Percentiles rank a stretch among this genome's conserved stretches.
Evolutionary conservation across 23 red algal species (phyloP).

Genomic region (Gracilaria domingensis): DNA sequence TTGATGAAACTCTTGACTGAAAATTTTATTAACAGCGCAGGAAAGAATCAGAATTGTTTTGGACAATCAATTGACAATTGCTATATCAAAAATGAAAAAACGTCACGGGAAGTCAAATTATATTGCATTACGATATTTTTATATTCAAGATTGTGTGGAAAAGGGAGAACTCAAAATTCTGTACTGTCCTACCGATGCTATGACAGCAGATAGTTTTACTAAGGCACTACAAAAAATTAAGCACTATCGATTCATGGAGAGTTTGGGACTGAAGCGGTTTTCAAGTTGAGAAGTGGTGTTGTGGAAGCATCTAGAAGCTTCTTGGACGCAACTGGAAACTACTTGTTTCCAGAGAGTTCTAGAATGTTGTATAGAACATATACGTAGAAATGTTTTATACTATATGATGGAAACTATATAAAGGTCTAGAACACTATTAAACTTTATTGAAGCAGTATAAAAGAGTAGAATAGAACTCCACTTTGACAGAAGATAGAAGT

Average conservation of each 20-base stretch:
- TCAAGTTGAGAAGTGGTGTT: conserved; percentile 2
- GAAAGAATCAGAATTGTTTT: neutral
- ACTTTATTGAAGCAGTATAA: neutral
- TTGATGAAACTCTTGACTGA: neutral
- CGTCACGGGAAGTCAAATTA: conserved; percentile 8
- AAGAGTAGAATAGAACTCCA: neutral
- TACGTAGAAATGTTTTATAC: neutral
- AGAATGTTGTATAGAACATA: conserved; percentile 13
- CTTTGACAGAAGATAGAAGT: neutral
- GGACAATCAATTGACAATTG: conserved; percentile 9
- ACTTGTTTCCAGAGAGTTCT: neutral
- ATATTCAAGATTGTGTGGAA: conserved; percentile 36
- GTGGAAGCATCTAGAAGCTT: conserved; percentile 24
- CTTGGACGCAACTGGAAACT: conserved; percentile 14
- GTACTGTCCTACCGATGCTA: conserved; percentile 18
- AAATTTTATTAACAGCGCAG: neutral
- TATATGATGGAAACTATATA: too few species aligned
- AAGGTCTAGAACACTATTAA: neutral
- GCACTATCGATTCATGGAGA: neutral
- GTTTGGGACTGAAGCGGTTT: neutral
- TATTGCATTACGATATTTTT: conserved; percentile 12
- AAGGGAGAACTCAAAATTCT: neutral
- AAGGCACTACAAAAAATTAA: conserved; percentile 19
- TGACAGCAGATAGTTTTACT: conserved; percentile 11
- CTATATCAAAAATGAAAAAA: neutral